Conservation (phyloP, 2,329 filamentous ascomycete species). For the Alternaria hordeiaustralica region DNA sequence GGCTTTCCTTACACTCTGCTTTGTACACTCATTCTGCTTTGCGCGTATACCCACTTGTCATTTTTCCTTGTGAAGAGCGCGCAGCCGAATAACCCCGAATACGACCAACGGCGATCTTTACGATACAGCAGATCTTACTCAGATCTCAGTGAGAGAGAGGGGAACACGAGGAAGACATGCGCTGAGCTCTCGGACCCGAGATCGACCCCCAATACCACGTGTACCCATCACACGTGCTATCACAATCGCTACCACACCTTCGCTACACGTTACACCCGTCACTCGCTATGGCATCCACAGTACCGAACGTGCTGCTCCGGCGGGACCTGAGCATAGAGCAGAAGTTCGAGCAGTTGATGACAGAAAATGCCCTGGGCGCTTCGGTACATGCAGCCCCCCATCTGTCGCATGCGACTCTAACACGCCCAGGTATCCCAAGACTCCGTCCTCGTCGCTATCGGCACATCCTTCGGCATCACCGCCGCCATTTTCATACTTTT, state of each 20-base stretch:
- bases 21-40: not conserved
- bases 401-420: slow-evolving; percentile 15
- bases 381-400: slow-evolving; percentile 19
- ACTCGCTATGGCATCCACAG: slow-evolving; percentile 27
- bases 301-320: slow-evolving; percentile 26
- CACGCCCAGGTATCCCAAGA: slow-evolving; percentile 58
- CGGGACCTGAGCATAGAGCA: slow-evolving; percentile 38
- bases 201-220: not conserved
- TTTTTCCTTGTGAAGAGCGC: not conserved
- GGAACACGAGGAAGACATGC: not conserved
- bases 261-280: slow-evolving; percentile 8
- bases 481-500: slow-evolving; percentile 77
- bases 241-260: not conserved
- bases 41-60: not conserved
- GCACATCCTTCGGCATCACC: slow-evolving; percentile 78
- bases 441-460: slow-evolving; percentile 80
- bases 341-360: slow-evolving; percentile 40
- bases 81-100: not conserved
- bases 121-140: not conserved
- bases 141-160: not conserved
- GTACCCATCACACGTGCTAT: not conserved
- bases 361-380: slow-evolving; percentile 37
- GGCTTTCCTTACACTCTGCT: not conserved
- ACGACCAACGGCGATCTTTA: not conserved
- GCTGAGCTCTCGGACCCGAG: not conserved